Conservation (phyloP, 2,329 filamentous ascomycete genomes). For the Orbilia quercus region DNA sequence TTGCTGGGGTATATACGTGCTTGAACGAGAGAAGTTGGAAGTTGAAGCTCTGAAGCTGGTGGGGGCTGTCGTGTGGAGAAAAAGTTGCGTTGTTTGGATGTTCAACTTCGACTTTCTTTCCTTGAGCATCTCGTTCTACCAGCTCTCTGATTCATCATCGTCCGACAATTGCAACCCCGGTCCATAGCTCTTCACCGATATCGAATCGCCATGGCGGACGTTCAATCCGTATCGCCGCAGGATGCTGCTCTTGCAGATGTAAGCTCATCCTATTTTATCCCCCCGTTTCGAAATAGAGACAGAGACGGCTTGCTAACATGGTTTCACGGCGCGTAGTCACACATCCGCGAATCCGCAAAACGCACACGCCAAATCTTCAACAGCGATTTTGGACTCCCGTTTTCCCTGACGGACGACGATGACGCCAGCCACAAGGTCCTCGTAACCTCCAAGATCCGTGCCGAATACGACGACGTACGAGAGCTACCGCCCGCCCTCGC, state of each 20-base stretch:
- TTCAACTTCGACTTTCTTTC: conserved; percentile 5
- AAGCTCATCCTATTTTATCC: conserved; percentile 3
- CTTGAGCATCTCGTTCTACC: conserved; percentile 5
- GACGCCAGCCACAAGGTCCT: conserved; percentile 63
- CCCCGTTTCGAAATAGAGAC: not conserved
- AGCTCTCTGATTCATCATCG: conserved; percentile 10
- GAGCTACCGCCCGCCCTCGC: conserved; percentile 81
- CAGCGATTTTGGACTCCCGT: conserved; percentile 66
- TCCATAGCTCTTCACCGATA: conserved; percentile 13
- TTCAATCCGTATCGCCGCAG: conserved; percentile 54
- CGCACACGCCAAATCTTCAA: conserved; percentile 69
- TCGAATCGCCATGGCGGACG: conserved; percentile 52
- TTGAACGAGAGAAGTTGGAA: conserved; percentile 1
- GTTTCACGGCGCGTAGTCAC: conserved; percentile 55
- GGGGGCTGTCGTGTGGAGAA: conserved; percentile 19
- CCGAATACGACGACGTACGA: conserved; percentile 81
- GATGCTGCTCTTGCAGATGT: conserved; percentile 41
- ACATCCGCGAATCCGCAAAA: conserved; percentile 66
- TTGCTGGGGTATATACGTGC: not conserved
- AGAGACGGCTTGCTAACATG: conserved; percentile 20
- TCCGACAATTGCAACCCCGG: conserved; percentile 19
- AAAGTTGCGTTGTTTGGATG: conserved; percentile 42
- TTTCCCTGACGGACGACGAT: conserved; percentile 56
- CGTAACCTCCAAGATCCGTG: conserved; percentile 71
- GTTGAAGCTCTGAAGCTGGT: not conserved